Conservation (phyloP, 2,329 filamentous ascomycete species). For the Alternaria hordeiaustralica region DNA sequence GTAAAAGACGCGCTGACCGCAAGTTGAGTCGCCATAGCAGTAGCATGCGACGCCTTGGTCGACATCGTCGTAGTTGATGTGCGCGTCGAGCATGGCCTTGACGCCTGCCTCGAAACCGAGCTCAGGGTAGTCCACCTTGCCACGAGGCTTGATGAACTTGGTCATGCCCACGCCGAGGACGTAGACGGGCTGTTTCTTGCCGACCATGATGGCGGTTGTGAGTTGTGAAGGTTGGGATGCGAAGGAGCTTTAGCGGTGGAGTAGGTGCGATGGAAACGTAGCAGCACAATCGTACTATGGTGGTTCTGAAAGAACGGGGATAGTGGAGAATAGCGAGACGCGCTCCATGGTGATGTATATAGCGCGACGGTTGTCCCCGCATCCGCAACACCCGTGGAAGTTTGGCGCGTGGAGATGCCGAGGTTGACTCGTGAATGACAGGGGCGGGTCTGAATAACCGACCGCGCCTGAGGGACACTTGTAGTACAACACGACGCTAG, state of each 20-base stretch:
- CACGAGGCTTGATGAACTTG: conserved; percentile 97
- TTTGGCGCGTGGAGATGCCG: conserved; percentile 29
- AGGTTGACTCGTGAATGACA: conserved; percentile 27
- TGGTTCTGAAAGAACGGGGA: neutral
- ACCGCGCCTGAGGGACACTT: neutral
- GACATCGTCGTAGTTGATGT: conserved; percentile 96
- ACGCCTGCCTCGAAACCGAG: conserved; percentile 91
- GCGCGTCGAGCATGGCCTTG: conserved; percentile 81
- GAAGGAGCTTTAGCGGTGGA: neutral
- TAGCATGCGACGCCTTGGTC: conserved; percentile 97
- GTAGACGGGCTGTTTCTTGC: conserved; percentile 69
- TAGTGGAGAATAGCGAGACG: conserved; percentile 2
- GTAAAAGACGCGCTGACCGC: conserved; percentile 96
- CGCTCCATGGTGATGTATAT: conserved; percentile 20
- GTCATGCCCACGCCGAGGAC: conserved; percentile 98
- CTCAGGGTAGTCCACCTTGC: conserved; percentile 93
- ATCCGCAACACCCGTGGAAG: conserved; percentile 14
- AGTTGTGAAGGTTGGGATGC: neutral
- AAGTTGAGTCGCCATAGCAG: conserved; percentile 95
- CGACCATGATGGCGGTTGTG: conserved; percentile 54
- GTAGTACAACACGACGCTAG: neutral
- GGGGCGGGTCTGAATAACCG: conserved; percentile 29
- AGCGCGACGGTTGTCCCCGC: conserved; percentile 21
- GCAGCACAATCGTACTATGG: neutral
- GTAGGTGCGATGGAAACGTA: neutral